A percentile compares a stretch with the other conserved stretches of the same genome.
Conservation (phyloP, 139 green algal species). For the Haematococcus lacustris region DNA sequence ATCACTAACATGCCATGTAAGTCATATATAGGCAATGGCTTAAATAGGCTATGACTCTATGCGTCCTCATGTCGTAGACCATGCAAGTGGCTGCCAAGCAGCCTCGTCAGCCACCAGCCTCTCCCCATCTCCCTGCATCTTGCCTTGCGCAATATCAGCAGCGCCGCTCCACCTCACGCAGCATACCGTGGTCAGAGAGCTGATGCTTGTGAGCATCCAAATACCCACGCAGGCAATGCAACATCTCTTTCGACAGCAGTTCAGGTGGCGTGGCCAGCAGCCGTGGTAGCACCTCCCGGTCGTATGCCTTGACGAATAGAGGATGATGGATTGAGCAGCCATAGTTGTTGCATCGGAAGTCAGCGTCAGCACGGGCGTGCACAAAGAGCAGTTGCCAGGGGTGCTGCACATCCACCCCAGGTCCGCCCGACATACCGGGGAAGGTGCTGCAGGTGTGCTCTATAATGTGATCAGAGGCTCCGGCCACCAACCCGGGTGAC, state of each 20-base stretch:
- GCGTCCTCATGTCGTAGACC: no score
- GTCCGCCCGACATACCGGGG: conserved; percentile 10
- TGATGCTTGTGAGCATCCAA: conserved; percentile 4
- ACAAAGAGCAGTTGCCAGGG: conserved; percentile 17
- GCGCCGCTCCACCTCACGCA: background rate
- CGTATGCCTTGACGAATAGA: conserved; percentile 15
- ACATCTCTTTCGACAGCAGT: conserved; percentile 2
- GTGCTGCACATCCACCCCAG: conserved; percentile 4
- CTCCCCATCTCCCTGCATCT: no score
- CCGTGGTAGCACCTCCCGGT: conserved; percentile 13
- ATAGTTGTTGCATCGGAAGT: conserved; percentile 18
- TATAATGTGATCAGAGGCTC: conserved; percentile 7
- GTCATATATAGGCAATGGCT: no score
- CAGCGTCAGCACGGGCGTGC: conserved; percentile 7
- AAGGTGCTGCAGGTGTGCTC: conserved; percentile 19
- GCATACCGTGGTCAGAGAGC: background rate
- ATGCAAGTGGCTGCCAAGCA: no score
- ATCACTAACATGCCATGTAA: no score
- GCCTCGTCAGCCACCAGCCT: no score
- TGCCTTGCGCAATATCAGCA: background rate
- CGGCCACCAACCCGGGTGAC: conserved; percentile 2
- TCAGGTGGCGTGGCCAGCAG: conserved; percentile 9
- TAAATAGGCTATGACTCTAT: no score
- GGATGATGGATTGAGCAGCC: conserved; percentile 14
- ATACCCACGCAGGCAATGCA: conserved; percentile 13